phyloP scores from a whole-genome alignment of 441 rosid species.

The Geranium incanum region DNA sequence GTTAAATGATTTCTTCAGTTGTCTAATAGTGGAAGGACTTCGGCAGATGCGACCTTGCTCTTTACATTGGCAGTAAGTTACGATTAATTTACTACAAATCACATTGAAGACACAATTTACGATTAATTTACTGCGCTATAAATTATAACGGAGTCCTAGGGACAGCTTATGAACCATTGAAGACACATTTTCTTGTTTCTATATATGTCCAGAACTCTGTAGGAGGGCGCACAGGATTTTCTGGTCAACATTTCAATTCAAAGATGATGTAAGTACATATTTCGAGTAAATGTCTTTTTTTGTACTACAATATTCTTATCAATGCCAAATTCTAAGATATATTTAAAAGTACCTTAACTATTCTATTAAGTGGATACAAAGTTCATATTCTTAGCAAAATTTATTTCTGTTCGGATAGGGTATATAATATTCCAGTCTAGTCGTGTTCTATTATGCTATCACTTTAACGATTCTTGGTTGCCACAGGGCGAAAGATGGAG shows the following conservation, averaged over 20 bases:
- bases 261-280: conserved; percentile 31
- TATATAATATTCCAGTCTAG: not conserved
- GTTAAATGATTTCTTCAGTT: conserved; percentile 25
- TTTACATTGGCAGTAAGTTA: conserved; percentile 35
- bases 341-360: not conserved
- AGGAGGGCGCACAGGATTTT: conserved; percentile 31
- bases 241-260: conserved; percentile 38
- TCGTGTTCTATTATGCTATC: not conserved
- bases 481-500: conserved; percentile 58
- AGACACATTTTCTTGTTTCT: conserved; percentile 10
- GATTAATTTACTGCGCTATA: not conserved
- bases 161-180: not conserved
- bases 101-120: not conserved
- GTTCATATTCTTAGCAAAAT: not conserved
- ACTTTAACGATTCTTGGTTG: conserved; percentile 7
- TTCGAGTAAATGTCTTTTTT: conserved; percentile 1
- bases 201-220: conserved; percentile 29
- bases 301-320: not conserved
- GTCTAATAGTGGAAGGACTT: conserved; percentile 25
- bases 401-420: not conserved
- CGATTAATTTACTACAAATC: not conserved
- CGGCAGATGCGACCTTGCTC: conserved; percentile 33
- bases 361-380: not conserved
- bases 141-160: not conserved
- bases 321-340: not conserved